Evolutionary conservation across 1,284 basidiomycete genomes (phyloP), one percentile per base, ranked within the genome.

Genomic region (Ganoderma lingzhi): DNA sequence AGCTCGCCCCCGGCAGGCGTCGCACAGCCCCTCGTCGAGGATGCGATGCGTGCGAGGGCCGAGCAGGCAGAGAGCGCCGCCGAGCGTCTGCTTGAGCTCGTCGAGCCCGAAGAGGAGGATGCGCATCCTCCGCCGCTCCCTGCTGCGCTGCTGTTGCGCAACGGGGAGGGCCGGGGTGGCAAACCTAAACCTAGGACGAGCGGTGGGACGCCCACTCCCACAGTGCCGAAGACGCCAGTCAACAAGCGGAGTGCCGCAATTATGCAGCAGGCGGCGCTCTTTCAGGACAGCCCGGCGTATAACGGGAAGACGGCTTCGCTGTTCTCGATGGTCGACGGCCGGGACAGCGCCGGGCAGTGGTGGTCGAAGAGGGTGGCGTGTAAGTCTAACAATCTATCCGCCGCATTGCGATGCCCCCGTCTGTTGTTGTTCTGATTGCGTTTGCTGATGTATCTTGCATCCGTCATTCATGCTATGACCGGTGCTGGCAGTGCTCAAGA

Each of bases 1-100:
- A 78, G 76, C 56, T 79, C 81, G 35, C 79, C 83, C 17, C 80
- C 80, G 30, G 74, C 80, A 15, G 78, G 77, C 65, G 75, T 81
- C 6, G 80, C 83, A 37, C 86, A 87, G 71, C 85, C 86, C 6
- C 84, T 93, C 17, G 87, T 95, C 1, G 95, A 96, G 76, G 95
- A 96, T 77, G 93, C 92, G 41, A 81, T 96, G 73, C 88, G 90
- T 59, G 94, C 93, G 1, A 89, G 94, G 69, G 95, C 95, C 2
- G 93, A 93, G 72, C 95, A 96, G 77, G 96, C 95, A 0, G 91
- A 96, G 76, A 95, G 93, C 76, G 93, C 95, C 8, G 96, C 94
- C 1, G 90, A 94, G 77, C 86, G 92, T 67, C 81, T 96, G 51
- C 79, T 96, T 61, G 94, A 95, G 78, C 84, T 95, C 30, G 91